These are phyloP conservation scores for Hypoxylon sp. DNA, from an alignment of 2,329 filamentous ascomycete genomes.

Conservation along the genomic window DNA sequence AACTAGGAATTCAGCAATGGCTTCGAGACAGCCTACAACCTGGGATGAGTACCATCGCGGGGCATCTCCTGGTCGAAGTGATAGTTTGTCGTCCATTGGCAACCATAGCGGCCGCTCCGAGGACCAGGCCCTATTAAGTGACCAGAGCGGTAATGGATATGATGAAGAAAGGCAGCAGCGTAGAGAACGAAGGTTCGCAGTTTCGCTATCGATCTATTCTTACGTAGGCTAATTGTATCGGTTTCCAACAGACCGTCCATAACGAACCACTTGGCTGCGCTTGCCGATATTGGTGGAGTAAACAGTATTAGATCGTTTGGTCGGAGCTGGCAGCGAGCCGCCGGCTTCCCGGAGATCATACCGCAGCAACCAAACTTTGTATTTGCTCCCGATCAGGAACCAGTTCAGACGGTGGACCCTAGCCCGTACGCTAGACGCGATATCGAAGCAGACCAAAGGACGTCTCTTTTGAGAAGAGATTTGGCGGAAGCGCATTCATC, in stretches of 20 bases:
- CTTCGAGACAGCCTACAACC: slow-evolving; percentile 52
- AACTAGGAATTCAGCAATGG: slow-evolving; percentile 42
- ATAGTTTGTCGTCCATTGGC: slow-evolving; percentile 59
- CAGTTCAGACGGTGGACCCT: slow-evolving; percentile 56
- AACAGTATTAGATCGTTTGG: slow-evolving; percentile 97
- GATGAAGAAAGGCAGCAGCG: slow-evolving; percentile 54
- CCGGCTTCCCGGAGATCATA: slow-evolving; percentile 88
- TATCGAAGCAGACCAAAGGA: slow-evolving; percentile 57
- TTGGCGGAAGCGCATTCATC: slow-evolving; percentile 60
- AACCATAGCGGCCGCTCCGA: slow-evolving; percentile 62
- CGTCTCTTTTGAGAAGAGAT: slow-evolving; percentile 68
- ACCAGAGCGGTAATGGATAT: slow-evolving; percentile 55
- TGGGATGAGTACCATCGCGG: slow-evolving; percentile 66
- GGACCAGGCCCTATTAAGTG: slow-evolving; percentile 63
- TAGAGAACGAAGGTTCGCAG: slow-evolving; percentile 57
- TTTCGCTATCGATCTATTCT: not conserved
- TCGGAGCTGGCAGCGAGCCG: slow-evolving; percentile 91
- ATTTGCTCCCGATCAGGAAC: slow-evolving; percentile 70
- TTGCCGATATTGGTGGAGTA: slow-evolving; percentile 84
- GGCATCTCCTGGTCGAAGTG: slow-evolving; percentile 58
- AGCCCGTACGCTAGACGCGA: slow-evolving; percentile 61
- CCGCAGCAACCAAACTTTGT: slow-evolving; percentile 83
- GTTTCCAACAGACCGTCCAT: slow-evolving; percentile 68
- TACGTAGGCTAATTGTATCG: slow-evolving; percentile 33
- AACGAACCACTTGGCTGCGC: slow-evolving; percentile 68